A percentile compares a stretch with the other conserved stretches of the same genome.
Evolutionary conservation across 495 filamentous ascomycete genomes (phyloP).

Genomic region (Durotheca rogersii): DNA sequence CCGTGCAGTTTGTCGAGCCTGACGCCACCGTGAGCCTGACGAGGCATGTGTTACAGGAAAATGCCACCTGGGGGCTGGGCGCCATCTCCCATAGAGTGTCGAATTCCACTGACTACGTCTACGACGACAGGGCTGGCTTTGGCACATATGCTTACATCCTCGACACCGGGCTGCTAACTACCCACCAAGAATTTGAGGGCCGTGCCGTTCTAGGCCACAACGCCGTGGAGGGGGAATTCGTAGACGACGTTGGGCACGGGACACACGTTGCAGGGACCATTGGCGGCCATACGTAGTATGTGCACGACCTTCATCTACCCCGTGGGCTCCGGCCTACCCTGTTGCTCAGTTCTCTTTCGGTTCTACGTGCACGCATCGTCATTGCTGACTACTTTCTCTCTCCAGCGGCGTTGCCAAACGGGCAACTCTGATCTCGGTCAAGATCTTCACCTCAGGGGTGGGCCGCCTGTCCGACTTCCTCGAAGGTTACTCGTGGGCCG

Average conservation of each 20-base stretch:
- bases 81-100: slow-evolving; percentile 53
- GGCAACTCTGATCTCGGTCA: slow-evolving; percentile 60
- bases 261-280: slow-evolving; percentile 66
- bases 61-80: slow-evolving; percentile 59
- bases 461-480: slow-evolving; percentile 53
- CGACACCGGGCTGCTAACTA: slow-evolving; percentile 54
- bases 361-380: background rate
- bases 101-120: slow-evolving; percentile 54
- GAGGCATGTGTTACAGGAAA: slow-evolving; percentile 44
- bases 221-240: slow-evolving; percentile 42
- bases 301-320: background rate
- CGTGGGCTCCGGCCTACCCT: background rate
- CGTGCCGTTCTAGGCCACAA: slow-evolving; percentile 58
- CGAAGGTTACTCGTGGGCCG: slow-evolving; percentile 57
- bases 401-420: slow-evolving; percentile 60
- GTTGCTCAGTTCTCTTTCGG: background rate
- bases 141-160: slow-evolving; percentile 59
- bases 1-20: slow-evolving; percentile 36
- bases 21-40: slow-evolving; percentile 8
- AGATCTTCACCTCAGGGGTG: slow-evolving; percentile 50
- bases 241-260: slow-evolving; percentile 60
- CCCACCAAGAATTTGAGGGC: slow-evolving; percentile 56
- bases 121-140: slow-evolving; percentile 55
- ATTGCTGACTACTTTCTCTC: background rate
- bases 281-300: slow-evolving; percentile 40